These are phyloP conservation scores for Zelonia costaricensis DNA, from an alignment of 208 protist genomes.

Conservation along the genomic window DNA sequence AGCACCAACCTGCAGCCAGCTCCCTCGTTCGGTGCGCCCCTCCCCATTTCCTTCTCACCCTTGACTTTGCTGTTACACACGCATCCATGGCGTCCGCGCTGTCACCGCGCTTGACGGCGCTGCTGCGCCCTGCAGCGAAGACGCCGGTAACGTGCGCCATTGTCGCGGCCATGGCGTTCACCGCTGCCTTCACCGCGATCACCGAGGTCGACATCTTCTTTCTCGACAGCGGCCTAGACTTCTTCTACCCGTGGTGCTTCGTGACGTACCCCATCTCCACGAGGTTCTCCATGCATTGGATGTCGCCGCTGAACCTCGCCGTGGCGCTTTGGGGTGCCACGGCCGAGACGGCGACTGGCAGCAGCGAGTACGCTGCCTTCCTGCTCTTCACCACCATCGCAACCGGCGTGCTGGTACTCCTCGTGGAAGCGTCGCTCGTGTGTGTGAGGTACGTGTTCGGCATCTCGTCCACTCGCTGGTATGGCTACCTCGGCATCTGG, in stretches of 20 bases:
- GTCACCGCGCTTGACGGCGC: too few species aligned
- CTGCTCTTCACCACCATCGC: slow-evolving; percentile 20
- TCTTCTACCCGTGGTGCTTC: slow-evolving; percentile 17
- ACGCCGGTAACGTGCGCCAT: too few species aligned
- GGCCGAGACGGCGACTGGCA: slow-evolving; percentile 35
- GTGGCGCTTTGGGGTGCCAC: slow-evolving; percentile 25
- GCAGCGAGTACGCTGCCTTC: slow-evolving; percentile 22
- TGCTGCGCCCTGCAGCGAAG: too few species aligned
- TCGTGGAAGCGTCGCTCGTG: too few species aligned
- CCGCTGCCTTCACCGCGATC: not conserved
- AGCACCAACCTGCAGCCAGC: too few species aligned
- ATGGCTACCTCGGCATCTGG: slow-evolving; percentile 42
- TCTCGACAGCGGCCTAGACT: not conserved
- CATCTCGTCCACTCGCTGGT: not conserved
- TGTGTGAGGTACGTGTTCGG: too few species aligned
- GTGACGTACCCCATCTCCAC: slow-evolving; percentile 16
- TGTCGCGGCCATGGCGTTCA: not conserved
- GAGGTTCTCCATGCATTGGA: slow-evolving; percentile 11
- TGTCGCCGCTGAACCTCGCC: slow-evolving; percentile 10
- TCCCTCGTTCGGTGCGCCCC: too few species aligned
- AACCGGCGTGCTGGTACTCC: slow-evolving; percentile 22
- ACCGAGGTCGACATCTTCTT: slow-evolving; percentile 1
- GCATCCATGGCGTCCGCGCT: too few species aligned
- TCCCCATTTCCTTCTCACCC: too few species aligned
- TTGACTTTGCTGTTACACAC: too few species aligned